Evolutionary conservation across 768 basidiomycete genomes (phyloP).

Genomic region (Candolleomyces aberdarensis): DNA sequence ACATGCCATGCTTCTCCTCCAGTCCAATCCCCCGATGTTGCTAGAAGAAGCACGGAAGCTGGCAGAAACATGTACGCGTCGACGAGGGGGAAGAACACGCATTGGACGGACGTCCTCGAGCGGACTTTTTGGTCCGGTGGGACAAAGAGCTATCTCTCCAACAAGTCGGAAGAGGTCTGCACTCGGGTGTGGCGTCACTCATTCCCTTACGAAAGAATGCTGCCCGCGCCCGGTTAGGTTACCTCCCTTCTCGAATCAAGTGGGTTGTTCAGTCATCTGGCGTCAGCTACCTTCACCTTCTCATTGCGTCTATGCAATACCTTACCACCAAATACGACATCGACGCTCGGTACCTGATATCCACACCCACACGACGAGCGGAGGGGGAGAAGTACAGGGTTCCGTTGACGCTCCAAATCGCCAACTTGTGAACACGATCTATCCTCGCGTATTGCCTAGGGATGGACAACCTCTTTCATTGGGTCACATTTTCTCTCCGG

Average conservation of each 20-base stretch:
- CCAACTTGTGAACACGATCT: too few species aligned
- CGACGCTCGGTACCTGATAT: conserved; percentile 91
- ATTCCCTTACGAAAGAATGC: conserved; percentile 90
- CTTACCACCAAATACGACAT: too few species aligned
- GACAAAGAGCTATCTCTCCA: conserved; percentile 94
- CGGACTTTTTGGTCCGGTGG: conserved; percentile 96
- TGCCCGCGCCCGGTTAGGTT: conserved; percentile 79
- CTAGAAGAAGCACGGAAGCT: conserved; percentile 75
- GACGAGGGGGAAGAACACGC: conserved; percentile 90
- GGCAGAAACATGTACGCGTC: conserved; percentile 86
- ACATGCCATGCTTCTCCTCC: conserved; percentile 84
- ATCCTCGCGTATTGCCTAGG: too few species aligned
- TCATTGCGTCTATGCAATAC: conserved; percentile 94
- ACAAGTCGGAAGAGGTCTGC: conserved; percentile 94
- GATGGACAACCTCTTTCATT: too few species aligned
- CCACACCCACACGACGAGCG: conserved; percentile 94
- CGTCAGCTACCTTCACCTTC: conserved; percentile 95
- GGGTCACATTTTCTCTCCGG: too few species aligned
- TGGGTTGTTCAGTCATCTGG: conserved; percentile 99
- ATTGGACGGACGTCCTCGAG: conserved; percentile 67
- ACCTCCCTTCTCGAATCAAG: conserved; percentile 95
- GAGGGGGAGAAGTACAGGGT: conserved; percentile 90
- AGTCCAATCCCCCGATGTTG: conserved; percentile 77
- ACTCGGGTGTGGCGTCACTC: conserved; percentile 92
- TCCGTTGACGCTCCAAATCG: conserved; percentile 95